Percentiles rank a stretch among this genome's conserved stretches.
These are phyloP conservation scores for Trichoderma citrinoviride DNA, from an alignment of 2,329 filamentous ascomycete species.

Conservation along the genomic window DNA sequence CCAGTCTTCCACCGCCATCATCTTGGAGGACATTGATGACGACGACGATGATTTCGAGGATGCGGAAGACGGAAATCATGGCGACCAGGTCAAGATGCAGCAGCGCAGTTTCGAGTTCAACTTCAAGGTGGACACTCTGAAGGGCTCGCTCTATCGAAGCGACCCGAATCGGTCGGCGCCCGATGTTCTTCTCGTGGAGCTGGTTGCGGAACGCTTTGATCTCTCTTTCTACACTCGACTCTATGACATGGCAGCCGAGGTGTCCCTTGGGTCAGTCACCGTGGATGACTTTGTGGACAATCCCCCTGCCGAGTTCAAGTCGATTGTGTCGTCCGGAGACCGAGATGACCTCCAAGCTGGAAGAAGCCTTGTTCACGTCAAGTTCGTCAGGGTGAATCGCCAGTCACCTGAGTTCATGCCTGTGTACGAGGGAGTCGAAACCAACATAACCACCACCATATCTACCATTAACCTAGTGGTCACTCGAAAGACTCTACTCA, in stretches of 20 bases:
- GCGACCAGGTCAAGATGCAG: conserved; percentile 67
- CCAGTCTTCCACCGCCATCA: conserved; percentile 69
- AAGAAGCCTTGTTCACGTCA: conserved; percentile 81
- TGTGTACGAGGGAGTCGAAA: conserved; percentile 89
- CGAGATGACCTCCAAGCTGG: conserved; percentile 70
- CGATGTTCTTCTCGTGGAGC: conserved; percentile 82
- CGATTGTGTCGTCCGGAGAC: conserved; percentile 85
- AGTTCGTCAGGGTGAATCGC: conserved; percentile 84
- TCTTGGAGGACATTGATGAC: conserved; percentile 72
- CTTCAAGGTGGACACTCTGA: conserved; percentile 90
- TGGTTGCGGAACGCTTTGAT: conserved; percentile 85
- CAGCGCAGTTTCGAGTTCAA: conserved; percentile 95
- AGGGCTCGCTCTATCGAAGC: conserved; percentile 86
- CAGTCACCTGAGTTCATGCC: conserved; percentile 91
- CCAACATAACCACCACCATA: conserved; percentile 83
- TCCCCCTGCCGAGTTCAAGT: conserved; percentile 86
- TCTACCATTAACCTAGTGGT: conserved; percentile 97
- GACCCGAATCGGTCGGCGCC: conserved; percentile 73
- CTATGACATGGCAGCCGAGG: conserved; percentile 90
- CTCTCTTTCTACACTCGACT: conserved; percentile 84
- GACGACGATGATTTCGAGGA: conserved; percentile 67
- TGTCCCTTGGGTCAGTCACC: conserved; percentile 79
- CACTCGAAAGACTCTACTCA: conserved; percentile 87
- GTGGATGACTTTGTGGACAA: conserved; percentile 95
- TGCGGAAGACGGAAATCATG: conserved; percentile 54